Evolutionary conservation across 192 early-diverging fungal genomes (phyloP).

Genomic region (Mortierella claussenii): DNA sequence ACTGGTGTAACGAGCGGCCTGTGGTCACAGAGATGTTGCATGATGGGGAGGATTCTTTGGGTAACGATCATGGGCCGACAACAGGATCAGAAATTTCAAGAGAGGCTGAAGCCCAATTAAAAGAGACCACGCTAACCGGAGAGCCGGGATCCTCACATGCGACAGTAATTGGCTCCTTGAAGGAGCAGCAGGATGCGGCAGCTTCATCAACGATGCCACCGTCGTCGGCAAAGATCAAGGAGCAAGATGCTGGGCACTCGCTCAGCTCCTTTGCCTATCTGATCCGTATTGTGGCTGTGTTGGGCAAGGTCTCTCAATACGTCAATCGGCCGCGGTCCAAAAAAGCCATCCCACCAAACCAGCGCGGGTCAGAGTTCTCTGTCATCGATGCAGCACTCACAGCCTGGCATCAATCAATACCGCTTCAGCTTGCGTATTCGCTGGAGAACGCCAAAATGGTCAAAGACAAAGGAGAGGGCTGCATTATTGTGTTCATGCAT

Average conservation of each 20-base stretch:
- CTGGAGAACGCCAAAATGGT: conserved; percentile 51
- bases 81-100: not conserved
- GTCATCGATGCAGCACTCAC: conserved; percentile 47
- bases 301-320: conserved; percentile 57
- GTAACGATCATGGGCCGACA: conserved; percentile 28
- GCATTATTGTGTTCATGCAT: conserved; percentile 54
- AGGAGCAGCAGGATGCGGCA: not conserved
- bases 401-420: conserved; percentile 53
- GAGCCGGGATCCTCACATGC: not conserved
- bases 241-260: conserved; percentile 16
- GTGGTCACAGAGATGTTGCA: conserved; percentile 45
- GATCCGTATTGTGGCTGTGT: conserved; percentile 51
- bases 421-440: conserved; percentile 43
- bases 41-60: conserved; percentile 29
- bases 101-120: not conserved
- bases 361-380: conserved; percentile 59
- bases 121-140: not conserved
- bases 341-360: conserved; percentile 45
- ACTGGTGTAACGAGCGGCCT: conserved; percentile 55
- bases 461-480: conserved; percentile 31
- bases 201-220: not conserved
- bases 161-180: not conserved
- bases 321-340: conserved; percentile 56
- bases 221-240: conserved; percentile 11
- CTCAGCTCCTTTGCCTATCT: conserved; percentile 54